Evolutionary conservation across 2,329 filamentous ascomycete species (phyloP), one percentile per base, ranked within the genome.

Genomic region (Colletotrichum filicis): DNA sequence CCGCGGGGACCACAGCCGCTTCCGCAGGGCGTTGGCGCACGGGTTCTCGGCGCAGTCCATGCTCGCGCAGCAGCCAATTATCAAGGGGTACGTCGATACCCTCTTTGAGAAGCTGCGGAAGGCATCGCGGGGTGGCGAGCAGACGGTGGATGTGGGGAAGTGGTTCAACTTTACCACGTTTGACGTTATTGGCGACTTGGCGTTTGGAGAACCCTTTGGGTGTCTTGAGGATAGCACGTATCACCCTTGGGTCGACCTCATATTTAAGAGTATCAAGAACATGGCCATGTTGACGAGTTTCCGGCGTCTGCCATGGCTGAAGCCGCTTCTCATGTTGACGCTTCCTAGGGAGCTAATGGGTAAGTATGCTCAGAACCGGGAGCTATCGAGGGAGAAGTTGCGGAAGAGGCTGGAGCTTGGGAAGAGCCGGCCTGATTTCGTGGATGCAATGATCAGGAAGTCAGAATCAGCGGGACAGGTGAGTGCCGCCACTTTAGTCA

Each of bases 21-120:
- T 69, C 30, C 68, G 69, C 14, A 69, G 72, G 6, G 60, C 53
- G 0, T 59, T 79, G 0, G 59, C 76, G 1, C 76, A 76, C 24
- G 77, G 74, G 1, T 80, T 80, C 61, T 76, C 75, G 1, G 76
- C 76, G 19, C 73, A 76, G 59, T 53, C 74, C 0, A 68, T 80
- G 69, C 14, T 74, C 1, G 74, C 71, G 0, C 79, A 80, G 61
- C 74, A 79, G 63, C 68, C 75, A 0, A 52, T 77, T 2, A 75
- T 87, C 69, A 77, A 79, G 69, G 70, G 74, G 0, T 84, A 86
- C 74, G 81, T 84, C 26, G 78, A 83, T 52, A 71, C 84, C 7
- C 79, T 87, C 49, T 79, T 86, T 32, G 52, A 76, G 11, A 80
- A 78, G 42, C 74, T 87, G 58, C 77, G 75, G 19, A 81, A 84